phyloP scores from a whole-genome alignment of 176 grass and related monocot genomes.

The bread wheat (Triticum aestivum) region DNA sequence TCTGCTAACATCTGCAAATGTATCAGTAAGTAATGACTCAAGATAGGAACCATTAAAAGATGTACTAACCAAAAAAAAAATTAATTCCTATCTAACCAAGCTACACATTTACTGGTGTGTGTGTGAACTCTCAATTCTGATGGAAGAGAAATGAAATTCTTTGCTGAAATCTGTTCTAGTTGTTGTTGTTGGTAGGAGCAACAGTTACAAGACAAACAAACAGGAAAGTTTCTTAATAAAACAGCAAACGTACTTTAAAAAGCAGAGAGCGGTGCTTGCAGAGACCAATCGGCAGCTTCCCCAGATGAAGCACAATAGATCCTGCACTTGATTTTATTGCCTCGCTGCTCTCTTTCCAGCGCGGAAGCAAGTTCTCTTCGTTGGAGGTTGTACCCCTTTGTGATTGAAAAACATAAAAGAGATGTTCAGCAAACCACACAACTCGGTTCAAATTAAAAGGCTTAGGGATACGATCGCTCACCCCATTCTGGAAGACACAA shows the following conservation, averaged over 20 bases:
- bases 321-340: constrained; percentile 57
- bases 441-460: constrained; percentile 8
- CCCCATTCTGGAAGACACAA: constrained; percentile 87
- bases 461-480: constrained; percentile 27
- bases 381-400: constrained; percentile 59
- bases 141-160: neutral
- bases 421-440: neutral
- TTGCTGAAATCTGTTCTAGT: neutral
- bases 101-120: neutral
- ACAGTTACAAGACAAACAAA: constrained; percentile 17
- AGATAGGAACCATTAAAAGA: neutral
- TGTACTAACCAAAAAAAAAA: no score
- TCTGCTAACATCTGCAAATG: constrained; percentile 77
- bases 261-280: constrained; percentile 94
- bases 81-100: neutral
- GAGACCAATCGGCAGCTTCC: constrained; percentile 79
- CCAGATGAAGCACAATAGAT: constrained; percentile 71
- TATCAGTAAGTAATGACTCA: neutral
- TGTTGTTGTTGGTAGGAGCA: constrained; percentile 2
- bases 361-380: constrained; percentile 64
- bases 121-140: neutral
- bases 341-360: constrained; percentile 76
- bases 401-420: neutral
- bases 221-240: constrained; percentile 3
- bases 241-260: constrained; percentile 60